Percentiles rank a stretch among this genome's conserved stretches.
Evolutionary conservation across 1,139 yeast genomes (phyloP).

Genomic region (Schwanniomyces etchellsii): DNA sequence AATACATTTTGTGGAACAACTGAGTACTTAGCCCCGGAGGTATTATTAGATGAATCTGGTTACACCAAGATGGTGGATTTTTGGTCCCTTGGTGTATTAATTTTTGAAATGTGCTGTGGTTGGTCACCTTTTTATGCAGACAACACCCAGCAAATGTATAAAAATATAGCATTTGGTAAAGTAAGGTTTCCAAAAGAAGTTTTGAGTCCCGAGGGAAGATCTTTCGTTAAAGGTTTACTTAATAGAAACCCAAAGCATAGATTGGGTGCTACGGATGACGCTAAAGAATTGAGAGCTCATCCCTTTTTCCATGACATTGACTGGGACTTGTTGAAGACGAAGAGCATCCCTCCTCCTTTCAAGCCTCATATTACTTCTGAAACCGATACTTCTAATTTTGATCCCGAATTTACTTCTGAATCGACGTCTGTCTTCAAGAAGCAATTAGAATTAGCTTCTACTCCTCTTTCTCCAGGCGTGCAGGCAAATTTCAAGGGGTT

Average conservation of each 20-base stretch:
- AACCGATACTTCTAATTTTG: conserved; percentile 92
- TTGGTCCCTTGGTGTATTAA: conserved; percentile 78
- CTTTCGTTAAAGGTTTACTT: conserved; percentile 88
- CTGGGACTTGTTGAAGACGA: conserved; percentile 73
- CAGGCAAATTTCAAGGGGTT: conserved; percentile 96
- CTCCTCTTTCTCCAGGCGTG: conserved; percentile 89
- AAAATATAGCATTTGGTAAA: conserved; percentile 96
- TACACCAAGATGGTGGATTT: conserved; percentile 85
- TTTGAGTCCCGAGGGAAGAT: conserved; percentile 83
- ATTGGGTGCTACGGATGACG: conserved; percentile 86
- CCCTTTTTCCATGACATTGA: conserved; percentile 87
- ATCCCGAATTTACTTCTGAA: conserved; percentile 93
- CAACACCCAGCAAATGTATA: conserved; percentile 96
- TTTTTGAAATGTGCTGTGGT: conserved; percentile 92
- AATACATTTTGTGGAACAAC: conserved; percentile 98
- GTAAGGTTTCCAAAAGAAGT: conserved; percentile 96
- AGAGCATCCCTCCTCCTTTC: conserved; percentile 95
- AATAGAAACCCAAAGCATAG: conserved; percentile 95
- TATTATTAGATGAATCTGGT: conserved; percentile 74
- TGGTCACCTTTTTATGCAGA: conserved; percentile 99
- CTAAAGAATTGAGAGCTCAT: conserved; percentile 85
- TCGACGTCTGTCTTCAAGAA: conserved; percentile 76
- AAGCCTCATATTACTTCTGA: conserved; percentile 89
- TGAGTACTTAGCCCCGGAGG: conserved; percentile 82
- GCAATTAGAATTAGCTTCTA: conserved; percentile 60